These are phyloP conservation scores for Citrus unshiu DNA, from an alignment of 345 rosid genomes.

Conservation along the genomic window DNA sequence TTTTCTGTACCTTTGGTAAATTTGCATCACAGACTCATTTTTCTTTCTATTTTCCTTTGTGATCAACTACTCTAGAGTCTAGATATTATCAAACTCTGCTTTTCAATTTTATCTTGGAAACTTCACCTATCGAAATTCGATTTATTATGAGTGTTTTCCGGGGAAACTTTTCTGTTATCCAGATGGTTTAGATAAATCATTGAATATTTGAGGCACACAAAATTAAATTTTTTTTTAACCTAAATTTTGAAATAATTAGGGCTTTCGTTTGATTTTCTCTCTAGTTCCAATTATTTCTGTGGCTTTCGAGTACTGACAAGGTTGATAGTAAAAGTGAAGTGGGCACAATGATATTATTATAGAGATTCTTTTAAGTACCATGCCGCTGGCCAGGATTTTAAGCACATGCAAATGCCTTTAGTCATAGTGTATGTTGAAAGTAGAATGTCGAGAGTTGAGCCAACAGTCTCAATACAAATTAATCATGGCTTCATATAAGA, in stretches of 20 bases:
- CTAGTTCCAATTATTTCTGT: background rate
- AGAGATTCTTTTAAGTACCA: constrained; percentile 4
- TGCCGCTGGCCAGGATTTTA: constrained; percentile 3
- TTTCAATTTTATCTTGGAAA: constrained; percentile 1
- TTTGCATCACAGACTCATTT: background rate
- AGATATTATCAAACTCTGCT: background rate
- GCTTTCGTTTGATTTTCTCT: too few relatives aligned
- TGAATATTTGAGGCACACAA: too few relatives aligned
- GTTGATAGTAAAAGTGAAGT: background rate
- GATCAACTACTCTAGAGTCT: background rate
- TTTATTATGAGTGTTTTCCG: too few relatives aligned
- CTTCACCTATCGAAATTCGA: background rate
- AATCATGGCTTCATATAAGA: constrained; percentile 2
- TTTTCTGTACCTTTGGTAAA: background rate
- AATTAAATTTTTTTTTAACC: too few relatives aligned
- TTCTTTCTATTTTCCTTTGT: background rate
- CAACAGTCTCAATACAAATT: background rate
- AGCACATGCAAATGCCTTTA: constrained; percentile 22
- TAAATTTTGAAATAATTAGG: too few relatives aligned
- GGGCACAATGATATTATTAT: background rate
- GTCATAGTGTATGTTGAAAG: background rate
- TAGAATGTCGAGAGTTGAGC: constrained; percentile 17
- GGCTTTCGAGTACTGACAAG: constrained; percentile 5
- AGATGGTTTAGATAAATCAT: too few relatives aligned
- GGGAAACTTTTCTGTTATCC: too few relatives aligned